phyloP scores from a whole-genome alignment of 495 filamentous ascomycete genomes.

The Amphirosellinia nigrospora region DNA sequence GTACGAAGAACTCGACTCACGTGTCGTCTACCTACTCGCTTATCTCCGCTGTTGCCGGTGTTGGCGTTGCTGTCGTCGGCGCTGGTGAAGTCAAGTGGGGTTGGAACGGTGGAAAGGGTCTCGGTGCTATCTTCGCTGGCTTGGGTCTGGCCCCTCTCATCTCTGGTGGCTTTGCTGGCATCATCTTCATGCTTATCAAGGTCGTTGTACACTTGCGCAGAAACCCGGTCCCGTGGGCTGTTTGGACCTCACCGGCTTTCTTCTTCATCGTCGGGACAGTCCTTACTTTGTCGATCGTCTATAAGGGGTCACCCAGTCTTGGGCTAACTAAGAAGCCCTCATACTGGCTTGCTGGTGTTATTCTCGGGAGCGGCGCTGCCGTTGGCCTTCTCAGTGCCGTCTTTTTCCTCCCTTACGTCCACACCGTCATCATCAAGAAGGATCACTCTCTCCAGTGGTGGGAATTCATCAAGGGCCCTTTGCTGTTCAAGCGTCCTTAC shows the following conservation, averaged over 20 bases:
- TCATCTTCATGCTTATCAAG: conserved; percentile 68
- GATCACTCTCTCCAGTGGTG: conserved; percentile 61
- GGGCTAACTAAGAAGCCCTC: conserved; percentile 60
- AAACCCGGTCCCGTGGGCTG: conserved; percentile 62
- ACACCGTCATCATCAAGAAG: conserved; percentile 60
- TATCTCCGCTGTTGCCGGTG: conserved; percentile 66
- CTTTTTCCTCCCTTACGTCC: conserved; percentile 66
- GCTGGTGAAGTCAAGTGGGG: conserved; percentile 64
- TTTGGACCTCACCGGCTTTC: conserved; percentile 64
- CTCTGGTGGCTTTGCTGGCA: conserved; percentile 60
- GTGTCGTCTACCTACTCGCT: conserved; percentile 71
- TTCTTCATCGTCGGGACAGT: conserved; percentile 64
- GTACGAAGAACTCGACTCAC: conserved; percentile 64
- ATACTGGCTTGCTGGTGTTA: conserved; percentile 63
- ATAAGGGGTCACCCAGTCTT: conserved; percentile 67
- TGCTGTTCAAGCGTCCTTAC: conserved; percentile 55
- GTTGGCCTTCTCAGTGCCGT: conserved; percentile 57
- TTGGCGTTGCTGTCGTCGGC: conserved; percentile 65
- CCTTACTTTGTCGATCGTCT: conserved; percentile 66
- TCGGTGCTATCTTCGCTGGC: conserved; percentile 66
- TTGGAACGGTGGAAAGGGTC: conserved; percentile 64
- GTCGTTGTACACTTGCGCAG: conserved; percentile 61
- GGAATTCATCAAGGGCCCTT: conserved; percentile 58
- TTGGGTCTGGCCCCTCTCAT: conserved; percentile 66
- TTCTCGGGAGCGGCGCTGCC: conserved; percentile 59